These are phyloP conservation scores for Apiospora phragmitis DNA, from an alignment of 2,329 filamentous ascomycete species.

Conservation along the genomic window DNA sequence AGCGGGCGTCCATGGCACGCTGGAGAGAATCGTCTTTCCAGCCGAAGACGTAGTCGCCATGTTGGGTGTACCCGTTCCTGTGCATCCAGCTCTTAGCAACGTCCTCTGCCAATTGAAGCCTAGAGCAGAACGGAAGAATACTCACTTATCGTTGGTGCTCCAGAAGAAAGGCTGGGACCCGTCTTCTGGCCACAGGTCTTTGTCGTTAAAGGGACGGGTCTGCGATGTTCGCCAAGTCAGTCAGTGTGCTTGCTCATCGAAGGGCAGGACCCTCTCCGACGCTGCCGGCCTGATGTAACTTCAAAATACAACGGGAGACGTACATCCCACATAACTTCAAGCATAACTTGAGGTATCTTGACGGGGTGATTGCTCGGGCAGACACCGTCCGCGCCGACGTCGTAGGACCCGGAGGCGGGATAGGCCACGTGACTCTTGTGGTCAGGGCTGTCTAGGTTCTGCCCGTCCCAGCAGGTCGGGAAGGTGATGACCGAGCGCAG, in stretches of 20 bases:
- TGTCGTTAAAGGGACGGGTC: constrained; percentile 32
- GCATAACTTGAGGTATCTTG: constrained; percentile 40
- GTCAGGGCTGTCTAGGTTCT: constrained; percentile 46
- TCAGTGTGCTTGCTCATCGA: neutral
- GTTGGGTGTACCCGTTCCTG: constrained; percentile 39
- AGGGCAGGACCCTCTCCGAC: neutral
- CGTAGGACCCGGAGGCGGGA: constrained; percentile 35
- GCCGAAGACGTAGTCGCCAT: constrained; percentile 37
- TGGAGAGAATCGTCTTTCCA: constrained; percentile 37
- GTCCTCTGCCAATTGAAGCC: neutral
- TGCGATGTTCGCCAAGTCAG: constrained; percentile 24
- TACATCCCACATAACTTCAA: constrained; percentile 41
- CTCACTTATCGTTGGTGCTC: constrained; percentile 30
- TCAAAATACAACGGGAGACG: neutral
- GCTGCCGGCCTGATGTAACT: constrained; percentile 27
- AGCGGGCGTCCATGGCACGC: constrained; percentile 31
- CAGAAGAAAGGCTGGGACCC: constrained; percentile 32
- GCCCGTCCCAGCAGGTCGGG: constrained; percentile 55
- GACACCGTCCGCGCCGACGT: constrained; percentile 26
- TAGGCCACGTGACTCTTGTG: constrained; percentile 54
- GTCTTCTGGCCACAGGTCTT: constrained; percentile 35
- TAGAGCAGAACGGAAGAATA: neutral
- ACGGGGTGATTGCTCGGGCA: constrained; percentile 31
- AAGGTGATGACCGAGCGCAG: constrained; percentile 46
- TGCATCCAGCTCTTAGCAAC: constrained; percentile 31